Conservation (phyloP, 331 rosid species). For the Acacia pycnantha region DNA sequence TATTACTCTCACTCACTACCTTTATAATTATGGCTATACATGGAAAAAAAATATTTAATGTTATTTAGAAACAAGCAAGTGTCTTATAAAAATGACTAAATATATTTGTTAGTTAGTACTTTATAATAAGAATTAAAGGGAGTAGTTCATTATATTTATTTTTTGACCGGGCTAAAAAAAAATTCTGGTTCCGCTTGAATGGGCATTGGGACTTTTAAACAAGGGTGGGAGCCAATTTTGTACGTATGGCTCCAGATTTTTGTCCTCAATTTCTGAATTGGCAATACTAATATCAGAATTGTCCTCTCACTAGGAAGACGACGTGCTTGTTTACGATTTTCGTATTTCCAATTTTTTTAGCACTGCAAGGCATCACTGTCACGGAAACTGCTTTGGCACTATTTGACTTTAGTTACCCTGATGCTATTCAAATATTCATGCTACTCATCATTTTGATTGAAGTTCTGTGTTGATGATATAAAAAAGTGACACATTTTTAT, state of each 20-base stretch:
- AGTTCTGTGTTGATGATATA: neutral
- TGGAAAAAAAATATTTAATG: no score
- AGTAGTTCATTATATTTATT: no score
- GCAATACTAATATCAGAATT: constrained; percentile 20
- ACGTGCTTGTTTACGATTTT: neutral
- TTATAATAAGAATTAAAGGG: no score
- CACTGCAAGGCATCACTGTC: constrained; percentile 20
- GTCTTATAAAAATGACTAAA: no score
- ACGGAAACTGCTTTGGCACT: neutral
- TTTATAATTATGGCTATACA: no score
- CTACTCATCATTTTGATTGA: neutral
- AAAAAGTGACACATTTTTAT: neutral
- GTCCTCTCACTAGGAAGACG: neutral
- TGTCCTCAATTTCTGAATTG: constrained; percentile 30
- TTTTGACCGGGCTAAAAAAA: no score
- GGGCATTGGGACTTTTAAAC: constrained; percentile 49
- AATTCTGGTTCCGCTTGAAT: no score
- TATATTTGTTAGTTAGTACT: no score
- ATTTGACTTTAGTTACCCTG: constrained; percentile 24
- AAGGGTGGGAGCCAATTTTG: constrained; percentile 19
- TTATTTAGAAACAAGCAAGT: no score
- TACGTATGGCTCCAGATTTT: constrained; percentile 1
- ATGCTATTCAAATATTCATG: neutral
- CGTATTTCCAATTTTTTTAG: neutral
- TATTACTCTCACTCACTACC: no score